Percentiles rank a stretch among this genome's conserved stretches.
Conservation (phyloP, 306 rosid genomes). For the Bauhinia variegata region DNA sequence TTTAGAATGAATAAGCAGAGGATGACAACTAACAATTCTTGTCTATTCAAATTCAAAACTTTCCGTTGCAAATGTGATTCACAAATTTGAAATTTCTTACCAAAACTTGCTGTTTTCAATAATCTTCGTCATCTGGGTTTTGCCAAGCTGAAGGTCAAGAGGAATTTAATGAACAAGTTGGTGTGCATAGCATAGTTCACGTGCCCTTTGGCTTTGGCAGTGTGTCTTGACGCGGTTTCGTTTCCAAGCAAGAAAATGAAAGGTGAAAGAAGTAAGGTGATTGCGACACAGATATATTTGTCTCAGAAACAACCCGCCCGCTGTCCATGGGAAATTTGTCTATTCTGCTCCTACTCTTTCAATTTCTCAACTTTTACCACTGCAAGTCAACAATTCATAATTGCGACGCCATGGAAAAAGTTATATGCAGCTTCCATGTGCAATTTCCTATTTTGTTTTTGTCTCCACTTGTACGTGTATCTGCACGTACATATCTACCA, state of each 20-base stretch:
- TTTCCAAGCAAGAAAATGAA: constrained; percentile 38
- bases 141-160: not conserved
- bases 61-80: not conserved
- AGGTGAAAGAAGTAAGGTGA: too few species aligned
- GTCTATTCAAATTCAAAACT: not conserved
- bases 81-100: too few species aligned
- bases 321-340: constrained; percentile 38
- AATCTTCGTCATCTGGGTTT: too few species aligned
- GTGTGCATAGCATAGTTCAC: not conserved
- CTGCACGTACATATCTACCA: not conserved
- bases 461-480: constrained; percentile 28
- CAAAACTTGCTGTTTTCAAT: too few species aligned
- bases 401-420: not conserved
- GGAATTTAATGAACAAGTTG: constrained; percentile 4
- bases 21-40: constrained; percentile 4
- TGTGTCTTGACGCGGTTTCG: constrained; percentile 58
- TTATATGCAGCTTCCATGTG: constrained; percentile 45
- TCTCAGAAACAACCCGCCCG: constrained; percentile 1
- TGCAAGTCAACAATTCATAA: not conserved
- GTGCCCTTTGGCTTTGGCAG: not conserved
- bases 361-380: not conserved
- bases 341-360: not conserved
- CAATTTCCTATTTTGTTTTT: constrained; percentile 39
- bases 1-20: not conserved
- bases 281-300: constrained; percentile 39